Evolutionary conservation across 192 early-diverging fungal species (phyloP), one percentile per base, ranked within the genome.

Genomic region (Umbelopsis isabellina): DNA sequence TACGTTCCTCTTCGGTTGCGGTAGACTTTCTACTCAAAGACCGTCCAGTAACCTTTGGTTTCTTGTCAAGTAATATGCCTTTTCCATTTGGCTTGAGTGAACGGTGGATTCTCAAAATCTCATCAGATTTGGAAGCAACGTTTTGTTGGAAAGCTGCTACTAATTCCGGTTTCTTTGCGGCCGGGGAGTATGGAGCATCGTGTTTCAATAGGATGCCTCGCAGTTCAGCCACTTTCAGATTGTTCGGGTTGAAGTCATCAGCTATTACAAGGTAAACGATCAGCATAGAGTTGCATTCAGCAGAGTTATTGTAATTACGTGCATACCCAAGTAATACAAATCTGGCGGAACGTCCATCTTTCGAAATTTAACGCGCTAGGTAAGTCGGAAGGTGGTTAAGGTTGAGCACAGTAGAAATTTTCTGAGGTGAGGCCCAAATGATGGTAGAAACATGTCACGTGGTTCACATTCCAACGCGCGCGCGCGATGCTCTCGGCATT

Each of bases 61-160:
- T 69, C 48, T 49, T 69, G 48, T 69, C 67, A 25, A 37, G 23
- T n/a, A 69, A 18, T 22, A 69, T 69, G 15, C 67, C 67, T 35
- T 52, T 49, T 18, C 48, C 47, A 35, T 49, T 52, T 6, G 67
- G 67, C 48, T 69, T 69, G 25, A 69, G 35, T 25, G 49, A 27
- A 12, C 51, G 48, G n/a, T 69, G 67, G 47, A 52, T 6, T 4
- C 15, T 41, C 13, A 69, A 30, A 52, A 69, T 51, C 33, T 49
- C 45, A 6, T 49, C 49, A 3, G 67, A 23, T 13, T 69, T 69
- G 11, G 20, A n/a, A 52, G 21, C 47, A 16, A 69, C 47, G 18
- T 69, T 69, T 11, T 49, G 30, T 21, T 71, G 11, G 45, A 71
- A 71, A 7, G 44, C 25, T 6, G 53, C 20, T 21, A 71, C 37